A percentile compares a stretch with the other conserved stretches of the same genome.
These are phyloP conservation scores for Pyrenochaeta sp. DNA, from an alignment of 2,329 filamentous ascomycete genomes.

Conservation along the genomic window DNA sequence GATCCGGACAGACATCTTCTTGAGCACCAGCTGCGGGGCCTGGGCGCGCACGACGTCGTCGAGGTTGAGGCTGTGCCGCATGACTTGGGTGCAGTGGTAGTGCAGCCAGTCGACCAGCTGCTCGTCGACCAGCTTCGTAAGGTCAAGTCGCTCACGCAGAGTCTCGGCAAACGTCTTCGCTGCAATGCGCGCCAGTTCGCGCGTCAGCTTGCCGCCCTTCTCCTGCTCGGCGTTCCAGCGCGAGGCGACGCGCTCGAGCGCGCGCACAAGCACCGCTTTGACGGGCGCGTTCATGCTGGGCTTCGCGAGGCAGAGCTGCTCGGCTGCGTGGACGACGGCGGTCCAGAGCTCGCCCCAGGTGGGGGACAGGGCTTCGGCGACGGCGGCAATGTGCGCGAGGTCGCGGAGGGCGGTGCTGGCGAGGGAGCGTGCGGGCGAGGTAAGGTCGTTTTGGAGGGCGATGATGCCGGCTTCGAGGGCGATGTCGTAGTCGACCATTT, in stretches of 20 bases:
- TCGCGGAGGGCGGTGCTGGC: slow-evolving; percentile 61
- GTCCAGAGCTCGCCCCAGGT: slow-evolving; percentile 60
- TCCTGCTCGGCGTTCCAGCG: slow-evolving; percentile 11
- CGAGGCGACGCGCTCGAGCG: slow-evolving; percentile 42
- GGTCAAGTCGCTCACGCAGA: slow-evolving; percentile 9
- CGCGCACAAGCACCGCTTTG: slow-evolving; percentile 57
- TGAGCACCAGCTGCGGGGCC: not conserved
- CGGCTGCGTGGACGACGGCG: slow-evolving; percentile 68
- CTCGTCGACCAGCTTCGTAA: slow-evolving; percentile 2
- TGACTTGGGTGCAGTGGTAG: slow-evolving; percentile 1
- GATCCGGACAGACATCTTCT: slow-evolving; percentile 12
- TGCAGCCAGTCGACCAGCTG: slow-evolving; percentile 14
- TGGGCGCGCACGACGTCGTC: not conserved
- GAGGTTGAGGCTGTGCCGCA: not conserved
- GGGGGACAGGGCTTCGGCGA: slow-evolving; percentile 20
- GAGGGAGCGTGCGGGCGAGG: slow-evolving; percentile 65
- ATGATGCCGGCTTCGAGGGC: slow-evolving; percentile 11
- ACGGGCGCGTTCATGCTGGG: slow-evolving; percentile 66
- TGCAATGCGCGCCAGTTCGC: slow-evolving; percentile 2
- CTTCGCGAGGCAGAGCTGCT: slow-evolving; percentile 60
- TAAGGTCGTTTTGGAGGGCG: slow-evolving; percentile 16
- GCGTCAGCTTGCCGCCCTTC: not conserved
- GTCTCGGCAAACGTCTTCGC: slow-evolving; percentile 2
- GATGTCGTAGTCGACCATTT: slow-evolving; percentile 8
- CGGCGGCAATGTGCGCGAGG: slow-evolving; percentile 57